Conservation (phyloP, 768 basidiomycete genomes). For the Suillus ampliporus region DNA sequence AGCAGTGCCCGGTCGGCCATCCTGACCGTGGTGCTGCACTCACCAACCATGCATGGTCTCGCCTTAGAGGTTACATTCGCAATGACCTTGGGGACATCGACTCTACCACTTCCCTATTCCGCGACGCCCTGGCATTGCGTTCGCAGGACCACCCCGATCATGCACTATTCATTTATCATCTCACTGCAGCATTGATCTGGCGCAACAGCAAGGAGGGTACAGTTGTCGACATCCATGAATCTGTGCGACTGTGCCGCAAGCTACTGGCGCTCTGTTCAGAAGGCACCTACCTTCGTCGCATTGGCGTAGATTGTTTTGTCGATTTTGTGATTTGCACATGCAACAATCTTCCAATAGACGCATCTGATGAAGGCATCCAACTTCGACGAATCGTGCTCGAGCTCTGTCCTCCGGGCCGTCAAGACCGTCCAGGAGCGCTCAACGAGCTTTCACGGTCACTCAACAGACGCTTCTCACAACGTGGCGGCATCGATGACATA, state of each 20-base stretch:
- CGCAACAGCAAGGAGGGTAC: conserved; percentile 16
- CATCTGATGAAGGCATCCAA: not conserved
- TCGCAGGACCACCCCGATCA: conserved; percentile 13
- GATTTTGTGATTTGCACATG: not conserved
- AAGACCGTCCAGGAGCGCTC: not conserved
- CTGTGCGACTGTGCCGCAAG: not conserved
- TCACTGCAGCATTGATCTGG: conserved; percentile 14
- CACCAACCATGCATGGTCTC: conserved; percentile 7
- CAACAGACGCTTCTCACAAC: conserved; percentile 13
- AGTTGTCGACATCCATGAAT: conserved; percentile 21
- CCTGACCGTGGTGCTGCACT: not conserved
- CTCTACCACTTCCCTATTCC: not conserved
- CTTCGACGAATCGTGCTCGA: not conserved
- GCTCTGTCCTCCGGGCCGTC: not conserved
- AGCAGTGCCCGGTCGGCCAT: not conserved
- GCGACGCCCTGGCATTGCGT: conserved; percentile 12
- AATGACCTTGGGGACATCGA: not conserved
- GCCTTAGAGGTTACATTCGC: not conserved
- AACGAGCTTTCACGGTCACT: not conserved
- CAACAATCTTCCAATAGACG: not conserved
- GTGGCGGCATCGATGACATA: conserved; percentile 11
- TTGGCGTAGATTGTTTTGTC: not conserved
- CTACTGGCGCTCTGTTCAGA: not conserved
- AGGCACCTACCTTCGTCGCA: not conserved
- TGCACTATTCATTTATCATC: conserved; percentile 12